phyloP scores from a whole-genome alignment of 495 filamentous ascomycete genomes.

The Tuber brumale region DNA sequence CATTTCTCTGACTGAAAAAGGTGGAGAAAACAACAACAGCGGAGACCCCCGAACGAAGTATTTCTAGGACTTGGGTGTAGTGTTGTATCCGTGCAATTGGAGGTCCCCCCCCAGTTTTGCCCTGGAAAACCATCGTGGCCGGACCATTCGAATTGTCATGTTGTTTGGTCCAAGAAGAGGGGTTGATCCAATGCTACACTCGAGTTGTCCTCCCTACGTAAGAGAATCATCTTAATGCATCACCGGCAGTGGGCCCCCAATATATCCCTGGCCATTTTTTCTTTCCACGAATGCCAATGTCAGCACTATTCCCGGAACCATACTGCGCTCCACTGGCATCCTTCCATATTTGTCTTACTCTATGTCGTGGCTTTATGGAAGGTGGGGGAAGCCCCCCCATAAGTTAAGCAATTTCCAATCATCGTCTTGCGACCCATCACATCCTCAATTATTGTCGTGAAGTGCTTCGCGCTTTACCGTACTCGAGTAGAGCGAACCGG shows the following conservation, averaged over 20 bases:
- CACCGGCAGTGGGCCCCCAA: background rate
- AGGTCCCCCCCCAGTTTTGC: background rate
- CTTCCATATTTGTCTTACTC: background rate
- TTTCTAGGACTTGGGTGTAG: background rate
- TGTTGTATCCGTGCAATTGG: background rate
- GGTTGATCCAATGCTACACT: background rate
- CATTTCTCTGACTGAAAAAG: background rate
- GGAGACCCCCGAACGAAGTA: background rate
- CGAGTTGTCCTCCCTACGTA: background rate
- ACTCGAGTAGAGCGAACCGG: background rate
- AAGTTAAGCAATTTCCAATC: background rate
- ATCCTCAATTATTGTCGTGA: background rate
- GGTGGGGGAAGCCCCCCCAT: background rate
- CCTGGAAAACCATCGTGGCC: background rate
- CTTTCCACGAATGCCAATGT: background rate
- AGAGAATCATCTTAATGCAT: background rate
- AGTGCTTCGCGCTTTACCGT: background rate
- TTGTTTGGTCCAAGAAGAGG: background rate
- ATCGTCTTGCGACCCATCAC: background rate
- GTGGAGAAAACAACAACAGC: background rate
- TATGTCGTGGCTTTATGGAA: background rate
- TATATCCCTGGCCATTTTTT: background rate
- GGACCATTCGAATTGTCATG: background rate
- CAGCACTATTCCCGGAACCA: background rate
- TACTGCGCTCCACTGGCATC: background rate